Conservation (phyloP, 495 filamentous ascomycete genomes). For the Baudoinia panamericana region DNA sequence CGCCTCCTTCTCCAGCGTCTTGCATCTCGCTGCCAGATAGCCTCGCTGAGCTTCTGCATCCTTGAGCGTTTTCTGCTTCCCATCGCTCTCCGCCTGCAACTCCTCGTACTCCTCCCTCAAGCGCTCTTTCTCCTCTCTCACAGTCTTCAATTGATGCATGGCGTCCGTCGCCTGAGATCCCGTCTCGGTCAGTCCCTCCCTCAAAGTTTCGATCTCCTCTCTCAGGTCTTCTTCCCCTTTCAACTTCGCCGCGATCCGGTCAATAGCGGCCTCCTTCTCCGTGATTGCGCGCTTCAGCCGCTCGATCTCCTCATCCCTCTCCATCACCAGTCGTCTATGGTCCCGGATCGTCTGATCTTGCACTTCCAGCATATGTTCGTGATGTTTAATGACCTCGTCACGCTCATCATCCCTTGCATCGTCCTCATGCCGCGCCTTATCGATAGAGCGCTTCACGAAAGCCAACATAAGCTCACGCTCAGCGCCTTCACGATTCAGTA, state of each 20-base stretch:
- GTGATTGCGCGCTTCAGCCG: constrained; percentile 47
- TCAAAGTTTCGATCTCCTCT: constrained; percentile 76
- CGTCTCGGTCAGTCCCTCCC: constrained; percentile 60
- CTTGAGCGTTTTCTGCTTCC: constrained; percentile 27
- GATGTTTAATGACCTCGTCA: constrained; percentile 5
- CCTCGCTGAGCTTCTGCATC: constrained; percentile 8
- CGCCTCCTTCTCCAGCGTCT: constrained; percentile 47
- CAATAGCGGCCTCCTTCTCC: constrained; percentile 61
- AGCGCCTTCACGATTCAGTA: not conserved
- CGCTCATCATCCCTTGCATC: constrained; percentile 1
- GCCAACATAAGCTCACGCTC: not conserved
- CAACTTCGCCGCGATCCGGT: constrained; percentile 48
- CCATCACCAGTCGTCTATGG: constrained; percentile 3
- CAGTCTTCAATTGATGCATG: constrained; percentile 62
- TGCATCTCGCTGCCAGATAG: constrained; percentile 11
- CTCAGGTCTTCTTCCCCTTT: constrained; percentile 65
- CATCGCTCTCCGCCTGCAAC: constrained; percentile 30
- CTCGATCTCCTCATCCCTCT: constrained; percentile 24
- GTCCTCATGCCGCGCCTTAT: not conserved
- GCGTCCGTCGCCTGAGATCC: constrained; percentile 73
- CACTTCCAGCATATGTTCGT: constrained; percentile 9
- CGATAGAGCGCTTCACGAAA: not conserved
- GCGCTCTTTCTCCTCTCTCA: constrained; percentile 42
- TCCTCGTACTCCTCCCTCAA: constrained; percentile 12
- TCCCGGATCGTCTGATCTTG: constrained; percentile 9